These are phyloP conservation scores for Olyra latifolia DNA, from an alignment of 176 grass and related monocot species.

Conservation along the genomic window DNA sequence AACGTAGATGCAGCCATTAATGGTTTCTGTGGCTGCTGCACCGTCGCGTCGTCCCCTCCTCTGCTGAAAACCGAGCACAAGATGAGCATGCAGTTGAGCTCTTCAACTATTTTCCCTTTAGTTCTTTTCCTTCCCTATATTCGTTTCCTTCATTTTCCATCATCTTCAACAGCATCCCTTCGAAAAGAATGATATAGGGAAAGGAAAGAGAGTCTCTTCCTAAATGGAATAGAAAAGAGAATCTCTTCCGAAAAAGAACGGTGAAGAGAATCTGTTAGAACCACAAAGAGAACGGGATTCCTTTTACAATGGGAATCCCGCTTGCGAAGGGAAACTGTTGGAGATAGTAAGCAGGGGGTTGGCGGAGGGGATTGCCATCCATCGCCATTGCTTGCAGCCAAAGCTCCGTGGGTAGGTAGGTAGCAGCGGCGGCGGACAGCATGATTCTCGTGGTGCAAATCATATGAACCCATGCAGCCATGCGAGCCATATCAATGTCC, in stretches of 20 bases:
- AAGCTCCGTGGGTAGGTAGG: not conserved
- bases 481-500: not conserved
- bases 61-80: not conserved
- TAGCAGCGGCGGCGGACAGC: slow-evolving; percentile 26
- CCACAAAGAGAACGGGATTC: no score
- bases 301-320: no score
- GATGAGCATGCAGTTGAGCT: not conserved
- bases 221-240: no score
- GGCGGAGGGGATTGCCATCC: slow-evolving; percentile 1
- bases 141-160: no score
- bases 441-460: slow-evolving; percentile 41
- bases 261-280: no score
- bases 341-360: not conserved
- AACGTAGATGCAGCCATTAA: not conserved
- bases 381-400: slow-evolving; percentile 42
- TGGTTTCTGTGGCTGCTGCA: not conserved
- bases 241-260: no score
- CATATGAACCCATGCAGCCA: not conserved
- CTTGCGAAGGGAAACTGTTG: no score
- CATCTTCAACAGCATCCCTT: no score
- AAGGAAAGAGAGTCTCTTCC: no score
- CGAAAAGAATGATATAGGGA: no score
- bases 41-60: not conserved
- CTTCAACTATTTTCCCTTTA: no score
- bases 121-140: no score